These are phyloP conservation scores for Melaleuca alternifolia DNA, from an alignment of 345 rosid species.

Conservation along the genomic window DNA sequence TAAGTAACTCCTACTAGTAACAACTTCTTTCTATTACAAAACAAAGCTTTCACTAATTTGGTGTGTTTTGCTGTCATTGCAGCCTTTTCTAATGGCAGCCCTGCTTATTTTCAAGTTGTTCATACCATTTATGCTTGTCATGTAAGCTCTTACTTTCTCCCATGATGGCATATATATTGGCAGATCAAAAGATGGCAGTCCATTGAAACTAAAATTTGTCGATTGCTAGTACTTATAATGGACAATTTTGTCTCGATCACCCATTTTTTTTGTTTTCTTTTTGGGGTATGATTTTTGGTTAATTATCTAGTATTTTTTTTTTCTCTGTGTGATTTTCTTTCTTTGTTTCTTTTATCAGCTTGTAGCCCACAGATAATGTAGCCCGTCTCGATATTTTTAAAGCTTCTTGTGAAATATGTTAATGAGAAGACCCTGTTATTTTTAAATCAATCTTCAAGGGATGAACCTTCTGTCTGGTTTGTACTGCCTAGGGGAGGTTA, in stretches of 20 bases:
- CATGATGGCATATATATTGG: not conserved
- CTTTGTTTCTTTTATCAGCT: not conserved
- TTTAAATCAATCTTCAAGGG: not conserved
- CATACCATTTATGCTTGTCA: constrained; percentile 93
- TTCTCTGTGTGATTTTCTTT: not conserved
- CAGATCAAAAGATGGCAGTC: not conserved
- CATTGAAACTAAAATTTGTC: not conserved
- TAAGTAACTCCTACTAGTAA: constrained; percentile 25
- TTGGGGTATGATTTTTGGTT: not conserved
- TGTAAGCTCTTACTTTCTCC: constrained; percentile 39
- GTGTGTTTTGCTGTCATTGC: constrained; percentile 12
- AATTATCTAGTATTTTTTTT: not conserved
- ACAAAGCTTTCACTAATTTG: not conserved
- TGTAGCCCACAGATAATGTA: not conserved
- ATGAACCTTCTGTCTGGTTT: not conserved
- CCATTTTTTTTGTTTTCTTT: not conserved
- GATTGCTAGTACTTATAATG: not conserved
- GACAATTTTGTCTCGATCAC: not conserved
- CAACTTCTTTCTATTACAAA: not conserved
- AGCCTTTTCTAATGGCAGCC: constrained; percentile 98
- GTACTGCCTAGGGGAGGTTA: not conserved
- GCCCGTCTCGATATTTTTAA: not conserved
- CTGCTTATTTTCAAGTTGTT: constrained; percentile 90
- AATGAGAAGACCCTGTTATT: not conserved
- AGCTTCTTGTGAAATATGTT: not conserved